Base-by-base conservation (phyloP, 345 rosid species). In the Crucihimalaya himalaica region DNA sequence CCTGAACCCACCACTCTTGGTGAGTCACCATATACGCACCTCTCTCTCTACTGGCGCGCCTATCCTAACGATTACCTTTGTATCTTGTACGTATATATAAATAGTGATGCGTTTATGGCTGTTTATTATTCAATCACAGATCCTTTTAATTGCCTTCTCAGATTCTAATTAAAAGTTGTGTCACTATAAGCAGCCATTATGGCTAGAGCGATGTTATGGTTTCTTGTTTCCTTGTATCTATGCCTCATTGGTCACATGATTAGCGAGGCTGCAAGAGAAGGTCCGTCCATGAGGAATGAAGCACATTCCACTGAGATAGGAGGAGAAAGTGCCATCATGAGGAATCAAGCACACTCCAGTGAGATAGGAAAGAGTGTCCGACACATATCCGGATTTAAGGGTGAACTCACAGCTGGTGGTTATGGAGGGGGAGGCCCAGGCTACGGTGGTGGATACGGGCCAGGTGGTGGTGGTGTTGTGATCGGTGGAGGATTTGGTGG, bases 381-480 rank as follows among this genome's bases (percentile, higher is more conserved):
- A 16, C 80, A 77, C 53, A 40, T 77, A 21, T 35, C 76, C 15
- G 48, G 55, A 14, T 77, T 70, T 23, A 64, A 6, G 14, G 80
- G 80, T 20, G 67, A 70, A 16, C 46, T 77, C 67, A 77, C 80
- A 28, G 9, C 76, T 57, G 80, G 80, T 4, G 72, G 76, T 34
- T 76, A 76, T 37, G 79, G 75, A 2, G 74, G 79, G 0, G 69
- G 79, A 5, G 79, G 56, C 15, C 55, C 79, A 0, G 74, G 74
- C 1, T 51, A 52, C 45, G 71, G 75, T 55, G 80, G 80, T 46
- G 80, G 80, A 62, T 76, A 76, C 28, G 79, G 65, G 3, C 65
- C 66, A 63, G 80, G 80, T 56, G 75, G 75, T 52, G 78, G 70
- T 45, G 79, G 73, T 32, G 78, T 50, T 39, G 73, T 66, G 12